Evolutionary conservation across 2,329 filamentous ascomycete genomes (phyloP).

Genomic region (Pseudocercospora musae): DNA sequence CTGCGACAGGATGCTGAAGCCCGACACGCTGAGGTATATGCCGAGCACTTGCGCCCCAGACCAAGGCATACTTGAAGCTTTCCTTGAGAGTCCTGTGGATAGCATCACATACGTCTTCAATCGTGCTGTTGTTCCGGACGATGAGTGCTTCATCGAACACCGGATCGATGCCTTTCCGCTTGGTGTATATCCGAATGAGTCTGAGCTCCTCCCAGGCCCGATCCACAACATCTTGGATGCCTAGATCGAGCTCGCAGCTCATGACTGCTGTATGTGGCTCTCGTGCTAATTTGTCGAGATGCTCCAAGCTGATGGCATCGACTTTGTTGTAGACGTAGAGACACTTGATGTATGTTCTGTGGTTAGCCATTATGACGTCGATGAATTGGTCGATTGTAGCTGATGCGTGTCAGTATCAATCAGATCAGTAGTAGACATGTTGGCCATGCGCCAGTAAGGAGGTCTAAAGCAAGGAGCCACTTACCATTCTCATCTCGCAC

Average conservation of each 20-base stretch:
- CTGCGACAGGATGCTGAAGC: slow-evolving; percentile 70
- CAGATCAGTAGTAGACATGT: neutral
- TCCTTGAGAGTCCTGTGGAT: slow-evolving; percentile 94
- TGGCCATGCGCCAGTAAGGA: neutral
- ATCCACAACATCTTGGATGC: slow-evolving; percentile 89
- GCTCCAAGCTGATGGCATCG: slow-evolving; percentile 88
- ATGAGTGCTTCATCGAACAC: slow-evolving; percentile 90
- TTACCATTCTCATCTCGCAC: slow-evolving; percentile 83
- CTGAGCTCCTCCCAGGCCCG: slow-evolving; percentile 90
- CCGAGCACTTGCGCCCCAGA: slow-evolving; percentile 94
- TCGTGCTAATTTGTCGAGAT: slow-evolving; percentile 84
- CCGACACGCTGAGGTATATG: slow-evolving; percentile 94
- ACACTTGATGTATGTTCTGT: slow-evolving; percentile 91
- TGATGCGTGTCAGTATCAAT: slow-evolving; percentile 28
- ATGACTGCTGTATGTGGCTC: slow-evolving; percentile 95
- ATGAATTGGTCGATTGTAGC: slow-evolving; percentile 98
- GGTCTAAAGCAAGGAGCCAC: neutral
- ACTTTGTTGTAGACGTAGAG: slow-evolving; percentile 99
- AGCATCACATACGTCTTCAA: slow-evolving; percentile 96
- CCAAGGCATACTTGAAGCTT: slow-evolving; percentile 96
- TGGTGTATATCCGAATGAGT: slow-evolving; percentile 91
- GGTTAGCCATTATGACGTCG: slow-evolving; percentile 98
- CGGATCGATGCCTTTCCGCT: slow-evolving; percentile 86
- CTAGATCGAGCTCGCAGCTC: slow-evolving; percentile 93
- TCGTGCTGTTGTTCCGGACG: slow-evolving; percentile 79